These are phyloP conservation scores for Capronia americana DNA, from an alignment of 2,329 filamentous ascomycete species.

Conservation along the genomic window DNA sequence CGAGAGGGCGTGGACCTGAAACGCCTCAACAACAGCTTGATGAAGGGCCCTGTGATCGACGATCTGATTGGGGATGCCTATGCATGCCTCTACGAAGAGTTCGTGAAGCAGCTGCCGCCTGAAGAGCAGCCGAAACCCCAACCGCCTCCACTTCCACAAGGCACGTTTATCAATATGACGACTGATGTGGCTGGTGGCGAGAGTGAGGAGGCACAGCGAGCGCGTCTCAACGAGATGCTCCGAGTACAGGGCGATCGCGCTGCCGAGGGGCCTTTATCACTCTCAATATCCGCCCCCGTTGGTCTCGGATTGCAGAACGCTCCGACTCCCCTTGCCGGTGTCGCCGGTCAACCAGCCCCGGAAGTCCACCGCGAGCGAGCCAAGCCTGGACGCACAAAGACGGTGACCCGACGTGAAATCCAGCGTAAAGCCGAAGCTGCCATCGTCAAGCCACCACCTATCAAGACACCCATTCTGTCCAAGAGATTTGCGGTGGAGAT, in stretches of 20 bases:
- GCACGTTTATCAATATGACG: constrained; percentile 45
- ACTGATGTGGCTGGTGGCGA: constrained; percentile 46
- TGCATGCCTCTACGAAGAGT: constrained; percentile 72
- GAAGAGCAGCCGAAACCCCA: constrained; percentile 33
- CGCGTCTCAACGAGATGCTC: constrained; percentile 56
- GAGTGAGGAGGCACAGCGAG: constrained; percentile 55
- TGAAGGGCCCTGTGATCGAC: constrained; percentile 85
- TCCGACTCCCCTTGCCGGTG: constrained; percentile 15
- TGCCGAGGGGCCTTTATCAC: constrained; percentile 30
- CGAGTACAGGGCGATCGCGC: constrained; percentile 44
- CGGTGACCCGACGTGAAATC: constrained; percentile 65
- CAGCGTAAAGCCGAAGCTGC: constrained; percentile 65
- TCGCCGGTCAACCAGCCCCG: constrained; percentile 17
- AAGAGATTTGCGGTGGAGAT: constrained; percentile 37
- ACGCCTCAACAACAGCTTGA: constrained; percentile 82
- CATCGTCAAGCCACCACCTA: constrained; percentile 50
- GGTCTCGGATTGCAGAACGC: constrained; percentile 38
- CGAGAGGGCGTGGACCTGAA: constrained; percentile 73
- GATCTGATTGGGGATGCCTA: constrained; percentile 94
- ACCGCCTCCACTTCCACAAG: constrained; percentile 29
- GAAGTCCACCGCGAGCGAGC: constrained; percentile 26
- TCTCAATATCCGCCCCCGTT: constrained; percentile 30
- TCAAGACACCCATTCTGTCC: constrained; percentile 42
- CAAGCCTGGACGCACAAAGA: constrained; percentile 56
- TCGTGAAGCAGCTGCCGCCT: constrained; percentile 56